These are phyloP conservation scores for Pythium myriotylum DNA, from an alignment of 352 stramenopile species.

Conservation along the genomic window DNA sequence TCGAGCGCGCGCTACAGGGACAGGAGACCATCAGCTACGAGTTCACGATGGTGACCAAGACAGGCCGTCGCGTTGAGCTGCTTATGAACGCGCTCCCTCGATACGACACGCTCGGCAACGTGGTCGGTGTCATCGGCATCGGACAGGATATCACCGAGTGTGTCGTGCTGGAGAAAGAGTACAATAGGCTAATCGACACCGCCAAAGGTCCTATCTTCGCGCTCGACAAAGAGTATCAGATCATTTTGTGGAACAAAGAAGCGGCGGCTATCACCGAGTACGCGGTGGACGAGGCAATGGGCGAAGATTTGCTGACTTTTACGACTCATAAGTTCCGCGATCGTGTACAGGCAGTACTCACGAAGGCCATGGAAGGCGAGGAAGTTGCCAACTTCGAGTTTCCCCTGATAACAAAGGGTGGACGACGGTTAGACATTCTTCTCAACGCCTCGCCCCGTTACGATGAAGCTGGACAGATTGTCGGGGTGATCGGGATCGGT, in stretches of 20 bases:
- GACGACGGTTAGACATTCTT: constrained; percentile 72
- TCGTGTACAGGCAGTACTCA: constrained; percentile 66
- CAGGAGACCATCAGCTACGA: constrained; percentile 77
- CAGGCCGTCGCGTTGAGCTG: constrained; percentile 72
- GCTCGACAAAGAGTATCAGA: constrained; percentile 75
- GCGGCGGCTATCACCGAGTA: constrained; percentile 89
- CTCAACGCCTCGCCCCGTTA: constrained; percentile 80
- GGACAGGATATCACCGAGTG: constrained; percentile 84
- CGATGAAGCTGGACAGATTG: constrained; percentile 71
- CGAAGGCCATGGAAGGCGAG: constrained; percentile 59
- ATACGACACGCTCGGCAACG: constrained; percentile 59
- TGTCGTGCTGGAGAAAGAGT: constrained; percentile 82
- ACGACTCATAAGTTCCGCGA: constrained; percentile 68
- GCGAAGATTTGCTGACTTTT: constrained; percentile 68
- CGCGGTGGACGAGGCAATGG: constrained; percentile 84
- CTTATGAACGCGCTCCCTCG: constrained; percentile 77
- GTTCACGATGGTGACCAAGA: constrained; percentile 84
- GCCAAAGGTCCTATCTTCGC: constrained; percentile 86
- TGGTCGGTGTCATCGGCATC: constrained; percentile 79
- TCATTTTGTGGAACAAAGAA: constrained; percentile 95
- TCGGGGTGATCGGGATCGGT: constrained; percentile 76
- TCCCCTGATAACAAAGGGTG: constrained; percentile 73
- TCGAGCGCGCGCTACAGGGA: constrained; percentile 69
- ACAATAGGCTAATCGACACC: constrained; percentile 78
- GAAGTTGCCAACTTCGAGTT: constrained; percentile 89